Evolutionary conservation across 139 green algal genomes (phyloP).

Genomic region (Yamagishiella unicocca): DNA sequence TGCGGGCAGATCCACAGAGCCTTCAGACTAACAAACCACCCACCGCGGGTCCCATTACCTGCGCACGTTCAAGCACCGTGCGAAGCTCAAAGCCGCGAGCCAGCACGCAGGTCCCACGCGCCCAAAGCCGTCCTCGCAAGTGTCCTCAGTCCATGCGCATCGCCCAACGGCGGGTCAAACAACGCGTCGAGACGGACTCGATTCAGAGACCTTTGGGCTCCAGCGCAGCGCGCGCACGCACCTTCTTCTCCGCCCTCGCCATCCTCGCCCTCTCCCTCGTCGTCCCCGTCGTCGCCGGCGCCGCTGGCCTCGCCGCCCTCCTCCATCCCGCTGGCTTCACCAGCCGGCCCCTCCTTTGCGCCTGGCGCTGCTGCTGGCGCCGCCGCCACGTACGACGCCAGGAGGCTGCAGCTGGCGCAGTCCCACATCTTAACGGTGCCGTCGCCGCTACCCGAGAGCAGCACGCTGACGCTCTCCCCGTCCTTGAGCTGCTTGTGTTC

Average conservation of each 20-base stretch:
- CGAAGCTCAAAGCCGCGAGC: too few relatives aligned
- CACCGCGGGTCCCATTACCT: too few relatives aligned
- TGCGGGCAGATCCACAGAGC: too few relatives aligned
- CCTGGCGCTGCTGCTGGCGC: slow-evolving; percentile 19
- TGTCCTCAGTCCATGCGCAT: too few relatives aligned
- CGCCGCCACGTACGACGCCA: slow-evolving; percentile 52
- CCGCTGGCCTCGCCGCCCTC: not conserved
- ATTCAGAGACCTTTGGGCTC: too few relatives aligned
- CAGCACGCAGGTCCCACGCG: too few relatives aligned
- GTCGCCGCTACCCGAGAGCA: slow-evolving; percentile 80
- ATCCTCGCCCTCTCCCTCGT: not conserved
- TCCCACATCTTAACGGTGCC: slow-evolving; percentile 83
- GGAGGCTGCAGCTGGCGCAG: slow-evolving; percentile 53
- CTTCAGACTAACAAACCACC: too few relatives aligned
- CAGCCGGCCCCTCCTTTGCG: not conserved
- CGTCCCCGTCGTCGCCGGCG: not conserved
- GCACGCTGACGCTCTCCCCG: slow-evolving; percentile 11
- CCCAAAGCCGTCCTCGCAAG: too few relatives aligned
- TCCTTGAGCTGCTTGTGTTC: slow-evolving; percentile 8
- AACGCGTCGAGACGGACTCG: too few relatives aligned
- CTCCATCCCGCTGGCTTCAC: not conserved
- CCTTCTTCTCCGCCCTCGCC: not conserved
- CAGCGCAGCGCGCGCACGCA: too few relatives aligned
- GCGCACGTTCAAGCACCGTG: too few relatives aligned
- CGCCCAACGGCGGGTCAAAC: too few relatives aligned